Conservation (phyloP, 495 filamentous ascomycete genomes). For the Aspergillus conjunctus region DNA sequence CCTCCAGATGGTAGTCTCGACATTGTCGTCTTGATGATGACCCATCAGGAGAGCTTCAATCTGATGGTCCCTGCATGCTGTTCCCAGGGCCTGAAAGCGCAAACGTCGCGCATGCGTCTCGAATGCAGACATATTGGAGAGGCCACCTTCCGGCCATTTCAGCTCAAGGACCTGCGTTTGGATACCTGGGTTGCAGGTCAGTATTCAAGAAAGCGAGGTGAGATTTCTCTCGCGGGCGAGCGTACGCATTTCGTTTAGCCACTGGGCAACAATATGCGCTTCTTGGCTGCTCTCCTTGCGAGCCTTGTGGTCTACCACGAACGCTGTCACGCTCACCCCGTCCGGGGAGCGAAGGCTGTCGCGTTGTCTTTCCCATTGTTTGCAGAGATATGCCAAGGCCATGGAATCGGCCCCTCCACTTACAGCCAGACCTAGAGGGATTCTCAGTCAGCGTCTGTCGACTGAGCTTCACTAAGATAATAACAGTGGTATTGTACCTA, state of each 20-base stretch:
- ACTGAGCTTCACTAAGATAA: constrained; percentile 5
- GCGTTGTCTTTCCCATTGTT: constrained; percentile 37
- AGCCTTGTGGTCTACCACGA: constrained; percentile 79
- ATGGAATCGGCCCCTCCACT: constrained; percentile 97
- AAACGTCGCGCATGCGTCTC: constrained; percentile 77
- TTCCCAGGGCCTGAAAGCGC: constrained; percentile 71
- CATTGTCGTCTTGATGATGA: constrained; percentile 85
- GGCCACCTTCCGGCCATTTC: constrained; percentile 42
- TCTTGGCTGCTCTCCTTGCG: constrained; percentile 70
- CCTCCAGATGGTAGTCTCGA: constrained; percentile 83
- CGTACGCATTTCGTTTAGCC: constrained; percentile 50
- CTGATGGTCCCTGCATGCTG: constrained; percentile 50
- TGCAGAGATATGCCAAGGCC: constrained; percentile 81
- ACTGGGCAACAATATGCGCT: constrained; percentile 58
- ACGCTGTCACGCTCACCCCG: constrained; percentile 52
- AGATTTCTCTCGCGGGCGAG: constrained; percentile 8
- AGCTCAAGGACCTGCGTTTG: constrained; percentile 53
- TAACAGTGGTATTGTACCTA: constrained; percentile 3
- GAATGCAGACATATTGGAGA: constrained; percentile 55
- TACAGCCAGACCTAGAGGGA: constrained; percentile 68
- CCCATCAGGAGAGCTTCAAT: constrained; percentile 67
- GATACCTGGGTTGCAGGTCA: constrained; percentile 42
- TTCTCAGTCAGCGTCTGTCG: constrained; percentile 1
- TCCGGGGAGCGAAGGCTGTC: constrained; percentile 20
- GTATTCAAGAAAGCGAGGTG: neutral